Evolutionary conservation across 441 rosid genomes (phyloP).

Genomic region (Macaranga tanarius): DNA sequence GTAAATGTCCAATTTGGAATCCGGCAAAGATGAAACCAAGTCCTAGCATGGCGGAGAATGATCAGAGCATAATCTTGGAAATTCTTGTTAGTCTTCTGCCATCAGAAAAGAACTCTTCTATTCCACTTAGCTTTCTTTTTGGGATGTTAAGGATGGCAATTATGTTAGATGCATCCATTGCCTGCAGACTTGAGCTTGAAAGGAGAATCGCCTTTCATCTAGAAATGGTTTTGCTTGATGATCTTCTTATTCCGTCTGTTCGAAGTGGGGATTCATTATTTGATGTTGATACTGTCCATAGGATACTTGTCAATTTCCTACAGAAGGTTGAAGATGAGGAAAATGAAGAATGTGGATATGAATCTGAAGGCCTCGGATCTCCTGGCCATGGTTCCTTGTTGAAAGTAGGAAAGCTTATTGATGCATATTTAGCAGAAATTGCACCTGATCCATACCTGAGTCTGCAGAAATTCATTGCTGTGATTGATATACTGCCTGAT

Average conservation of each 20-base stretch:
- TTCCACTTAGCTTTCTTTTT: constrained; percentile 64
- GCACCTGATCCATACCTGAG: constrained; percentile 80
- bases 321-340: constrained; percentile 69
- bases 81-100: constrained; percentile 66
- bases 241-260: constrained; percentile 78
- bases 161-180: constrained; percentile 45
- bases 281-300: constrained; percentile 71
- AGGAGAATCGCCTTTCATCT: constrained; percentile 56
- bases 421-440: constrained; percentile 81
- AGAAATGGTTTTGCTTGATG: constrained; percentile 67
- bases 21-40: constrained; percentile 38
- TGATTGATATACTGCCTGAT: constrained; percentile 71
- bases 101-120: constrained; percentile 39
- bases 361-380: constrained; percentile 58
- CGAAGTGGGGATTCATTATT: constrained; percentile 63
- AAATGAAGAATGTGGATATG: constrained; percentile 47
- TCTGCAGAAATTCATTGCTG: constrained; percentile 62
- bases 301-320: constrained; percentile 61
- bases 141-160: constrained; percentile 73
- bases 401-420: constrained; percentile 79
- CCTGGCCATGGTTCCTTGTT: constrained; percentile 59
- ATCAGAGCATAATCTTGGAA: constrained; percentile 60
- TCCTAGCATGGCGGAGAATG: constrained; percentile 30
- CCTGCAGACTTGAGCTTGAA: constrained; percentile 73
- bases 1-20: constrained; percentile 52